These are phyloP conservation scores for Asterella californica DNA, from an alignment of 225 moss, liverwort and hornwort genomes.

Conservation along the genomic window DNA sequence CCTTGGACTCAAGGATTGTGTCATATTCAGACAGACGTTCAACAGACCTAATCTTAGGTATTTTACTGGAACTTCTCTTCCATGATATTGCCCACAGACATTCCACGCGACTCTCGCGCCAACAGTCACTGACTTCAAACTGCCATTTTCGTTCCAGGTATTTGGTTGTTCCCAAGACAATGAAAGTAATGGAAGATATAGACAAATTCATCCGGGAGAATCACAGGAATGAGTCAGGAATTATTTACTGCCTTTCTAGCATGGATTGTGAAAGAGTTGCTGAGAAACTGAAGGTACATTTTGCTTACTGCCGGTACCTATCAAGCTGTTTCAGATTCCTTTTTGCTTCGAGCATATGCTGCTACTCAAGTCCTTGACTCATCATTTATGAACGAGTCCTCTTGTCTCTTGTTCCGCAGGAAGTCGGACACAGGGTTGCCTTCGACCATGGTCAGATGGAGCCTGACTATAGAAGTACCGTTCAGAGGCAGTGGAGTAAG, in stretches of 20 bases:
- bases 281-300: conserved; percentile 70
- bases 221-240: conserved; percentile 84
- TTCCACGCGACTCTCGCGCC: neutral
- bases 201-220: conserved; percentile 78
- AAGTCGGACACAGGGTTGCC: conserved; percentile 80
- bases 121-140: neutral
- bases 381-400: neutral
- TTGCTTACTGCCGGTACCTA: neutral
- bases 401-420: conserved; percentile 40
- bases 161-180: conserved; percentile 75
- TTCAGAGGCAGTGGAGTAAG: conserved; percentile 97
- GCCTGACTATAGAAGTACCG: conserved; percentile 68
- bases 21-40: conserved; percentile 94
- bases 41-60: conserved; percentile 93
- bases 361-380: neutral
- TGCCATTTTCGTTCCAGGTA: conserved; percentile 46
- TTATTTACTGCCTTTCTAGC: conserved; percentile 89
- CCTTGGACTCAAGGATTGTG: conserved; percentile 83
- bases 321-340: neutral
- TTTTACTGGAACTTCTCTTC: neutral
- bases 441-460: conserved; percentile 94
- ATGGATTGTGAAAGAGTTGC: conserved; percentile 91
- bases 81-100: neutral
- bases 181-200: conserved; percentile 84
- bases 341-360: neutral